These are phyloP conservation scores for Prosopis cineraria DNA, from an alignment of 306 rosid genomes.

Conservation along the genomic window DNA sequence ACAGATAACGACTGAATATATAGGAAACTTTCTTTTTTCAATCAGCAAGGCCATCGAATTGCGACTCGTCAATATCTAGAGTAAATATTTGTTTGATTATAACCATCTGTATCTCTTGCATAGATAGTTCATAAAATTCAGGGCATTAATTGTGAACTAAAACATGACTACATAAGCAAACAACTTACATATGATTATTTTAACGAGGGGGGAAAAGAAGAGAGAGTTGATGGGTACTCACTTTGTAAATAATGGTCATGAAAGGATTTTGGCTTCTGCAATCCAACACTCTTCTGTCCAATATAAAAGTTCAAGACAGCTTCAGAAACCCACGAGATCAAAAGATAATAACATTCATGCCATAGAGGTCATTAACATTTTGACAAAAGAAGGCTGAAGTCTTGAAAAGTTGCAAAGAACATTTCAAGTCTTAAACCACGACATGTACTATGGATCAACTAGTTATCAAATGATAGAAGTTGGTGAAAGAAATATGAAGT, in stretches of 20 bases:
- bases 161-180: not conserved
- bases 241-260: constrained; percentile 51
- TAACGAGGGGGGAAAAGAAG: not conserved
- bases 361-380: constrained; percentile 1
- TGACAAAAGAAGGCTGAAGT: not conserved
- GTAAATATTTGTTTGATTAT: not conserved
- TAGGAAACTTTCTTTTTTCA: not conserved
- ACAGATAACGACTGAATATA: not conserved
- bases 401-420: not conserved
- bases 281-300: constrained; percentile 55
- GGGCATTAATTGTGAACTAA: not conserved
- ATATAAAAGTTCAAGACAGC: constrained; percentile 33
- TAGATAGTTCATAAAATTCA: not conserved
- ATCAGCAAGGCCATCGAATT: not conserved
- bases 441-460: constrained; percentile 2
- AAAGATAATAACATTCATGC: constrained; percentile 6
- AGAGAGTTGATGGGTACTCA: constrained; percentile 35
- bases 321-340: constrained; percentile 36
- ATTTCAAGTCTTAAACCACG: constrained; percentile 1
- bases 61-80: constrained; percentile 7
- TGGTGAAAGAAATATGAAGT: constrained; percentile 5
- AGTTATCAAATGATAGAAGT: constrained; percentile 2
- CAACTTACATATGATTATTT: constrained; percentile 1
- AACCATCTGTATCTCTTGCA: not conserved
- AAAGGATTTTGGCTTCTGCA: constrained; percentile 45